Percentiles rank a stretch among this genome's conserved stretches.
Evolutionary conservation across 495 filamentous ascomycete genomes (phyloP).

Genomic region (Parachaetomium inaequale): DNA sequence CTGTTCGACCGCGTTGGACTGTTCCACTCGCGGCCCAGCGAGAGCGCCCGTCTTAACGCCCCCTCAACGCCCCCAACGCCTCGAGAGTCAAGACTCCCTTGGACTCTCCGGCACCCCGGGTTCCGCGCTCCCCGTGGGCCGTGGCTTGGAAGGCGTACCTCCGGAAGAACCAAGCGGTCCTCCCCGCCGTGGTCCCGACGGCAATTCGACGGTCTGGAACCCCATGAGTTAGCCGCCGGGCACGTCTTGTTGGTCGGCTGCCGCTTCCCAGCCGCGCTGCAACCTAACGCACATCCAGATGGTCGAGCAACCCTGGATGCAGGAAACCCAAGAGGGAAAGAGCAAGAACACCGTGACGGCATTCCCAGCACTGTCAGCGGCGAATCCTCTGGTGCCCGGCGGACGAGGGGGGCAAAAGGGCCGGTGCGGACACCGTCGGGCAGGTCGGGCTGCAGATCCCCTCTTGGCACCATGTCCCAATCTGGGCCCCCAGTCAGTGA

Average conservation of each 20-base stretch:
- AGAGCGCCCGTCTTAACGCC: not conserved
- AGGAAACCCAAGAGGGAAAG: not conserved
- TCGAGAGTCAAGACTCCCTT: not conserved
- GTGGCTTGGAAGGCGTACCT: not conserved
- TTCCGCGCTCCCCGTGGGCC: not conserved
- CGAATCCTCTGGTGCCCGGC: not conserved
- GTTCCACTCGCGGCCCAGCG: not conserved
- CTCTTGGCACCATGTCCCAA: slow-evolving; percentile 11
- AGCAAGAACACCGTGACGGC: slow-evolving; percentile 5
- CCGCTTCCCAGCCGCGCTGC: not conserved
- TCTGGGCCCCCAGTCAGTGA: slow-evolving; percentile 13
- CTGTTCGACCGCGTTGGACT: not conserved
- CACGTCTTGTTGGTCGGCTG: slow-evolving; percentile 1
- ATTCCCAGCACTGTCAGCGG: not conserved
- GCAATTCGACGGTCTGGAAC: not conserved
- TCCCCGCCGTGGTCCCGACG: not conserved
- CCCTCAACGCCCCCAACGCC: not conserved
- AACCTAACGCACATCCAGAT: not conserved
- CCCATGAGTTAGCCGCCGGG: not conserved
- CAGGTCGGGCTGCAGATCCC: slow-evolving; percentile 9
- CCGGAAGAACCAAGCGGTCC: not conserved
- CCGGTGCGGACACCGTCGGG: slow-evolving; percentile 1
- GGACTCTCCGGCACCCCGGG: not conserved
- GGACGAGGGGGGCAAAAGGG: not conserved
- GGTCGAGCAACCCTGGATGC: not conserved